Evolutionary conservation across 1,284 basidiomycete species (phyloP).

Genomic region (Termitomyces sp.): DNA sequence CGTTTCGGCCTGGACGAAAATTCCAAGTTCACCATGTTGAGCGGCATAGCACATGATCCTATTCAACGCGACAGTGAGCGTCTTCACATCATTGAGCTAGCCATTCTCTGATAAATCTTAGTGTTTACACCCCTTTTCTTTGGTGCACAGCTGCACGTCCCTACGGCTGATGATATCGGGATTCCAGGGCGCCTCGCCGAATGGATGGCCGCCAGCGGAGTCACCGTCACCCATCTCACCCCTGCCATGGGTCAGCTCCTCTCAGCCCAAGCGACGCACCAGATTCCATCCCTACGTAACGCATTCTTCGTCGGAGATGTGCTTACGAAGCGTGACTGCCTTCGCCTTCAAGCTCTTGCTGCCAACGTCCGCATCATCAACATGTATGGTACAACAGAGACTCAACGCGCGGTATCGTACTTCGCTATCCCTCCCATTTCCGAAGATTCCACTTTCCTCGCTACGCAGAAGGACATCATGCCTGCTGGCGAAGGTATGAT

Average conservation of each 20-base stretch:
- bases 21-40: constrained; percentile 97
- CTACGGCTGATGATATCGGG: constrained; percentile 96
- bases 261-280: constrained; percentile 88
- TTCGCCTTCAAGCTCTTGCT: constrained; percentile 90
- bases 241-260: constrained; percentile 99
- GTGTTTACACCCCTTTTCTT: constrained; percentile 99
- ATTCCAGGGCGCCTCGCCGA: constrained; percentile 95
- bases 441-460: constrained; percentile 84
- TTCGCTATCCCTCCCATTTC: constrained; percentile 89
- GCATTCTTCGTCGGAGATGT: constrained; percentile 99
- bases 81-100: neutral
- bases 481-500: constrained; percentile 98
- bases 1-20: constrained; percentile 73
- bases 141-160: constrained; percentile 93
- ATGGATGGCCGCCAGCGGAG: constrained; percentile 93
- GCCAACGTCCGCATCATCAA: constrained; percentile 94
- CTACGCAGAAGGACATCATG: constrained; percentile 97
- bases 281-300: constrained; percentile 83
- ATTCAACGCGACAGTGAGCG: constrained; percentile 96
- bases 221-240: constrained; percentile 94
- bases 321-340: constrained; percentile 97
- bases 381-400: constrained; percentile 99
- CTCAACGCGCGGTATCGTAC: constrained; percentile 97
- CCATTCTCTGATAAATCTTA: constrained; percentile 28
- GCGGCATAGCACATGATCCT: constrained; percentile 98